Evolutionary conservation across 2,329 filamentous ascomycete genomes (phyloP).

Genomic region (Zasmidium angulare): DNA sequence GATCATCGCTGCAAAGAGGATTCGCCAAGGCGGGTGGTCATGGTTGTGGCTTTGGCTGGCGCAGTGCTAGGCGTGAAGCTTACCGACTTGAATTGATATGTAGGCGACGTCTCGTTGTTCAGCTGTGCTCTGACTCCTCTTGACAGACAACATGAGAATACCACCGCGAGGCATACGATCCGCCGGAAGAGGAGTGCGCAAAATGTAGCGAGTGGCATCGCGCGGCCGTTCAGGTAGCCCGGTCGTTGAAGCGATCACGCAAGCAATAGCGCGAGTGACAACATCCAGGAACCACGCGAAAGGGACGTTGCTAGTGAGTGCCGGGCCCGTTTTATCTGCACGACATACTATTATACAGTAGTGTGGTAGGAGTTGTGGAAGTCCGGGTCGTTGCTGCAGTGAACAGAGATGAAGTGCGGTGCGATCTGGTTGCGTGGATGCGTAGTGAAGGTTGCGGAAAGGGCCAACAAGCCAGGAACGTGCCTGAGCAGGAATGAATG

Average conservation of each 20-base stretch:
- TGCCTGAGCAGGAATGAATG: neutral
- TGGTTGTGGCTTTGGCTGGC: slow-evolving; percentile 4
- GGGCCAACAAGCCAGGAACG: neutral
- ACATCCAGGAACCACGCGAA: slow-evolving; percentile 16
- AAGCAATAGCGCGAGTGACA: slow-evolving; percentile 11
- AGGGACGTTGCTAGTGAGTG: neutral
- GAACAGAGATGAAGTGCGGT: neutral
- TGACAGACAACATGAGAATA: slow-evolving; percentile 7
- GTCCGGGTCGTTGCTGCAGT: neutral
- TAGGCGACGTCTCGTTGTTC: slow-evolving; percentile 37
- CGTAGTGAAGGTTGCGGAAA: neutral
- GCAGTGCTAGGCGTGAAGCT: slow-evolving; percentile 9
- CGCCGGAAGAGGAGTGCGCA: neutral
- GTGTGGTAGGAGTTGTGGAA: neutral
- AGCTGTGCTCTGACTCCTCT: slow-evolving; percentile 22
- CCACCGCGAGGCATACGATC: neutral
- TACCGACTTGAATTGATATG: slow-evolving; percentile 38
- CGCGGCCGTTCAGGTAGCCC: neutral
- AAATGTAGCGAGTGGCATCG: neutral
- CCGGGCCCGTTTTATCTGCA: slow-evolving; percentile 6
- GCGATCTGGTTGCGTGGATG: too few species aligned
- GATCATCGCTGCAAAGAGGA: slow-evolving; percentile 6
- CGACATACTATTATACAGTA: slow-evolving; percentile 10
- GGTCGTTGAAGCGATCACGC: slow-evolving; percentile 10
- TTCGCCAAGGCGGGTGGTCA: neutral